Percentiles rank a stretch among this genome's conserved stretches.
phyloP scores from a whole-genome alignment of 495 filamentous ascomycete species.

The Staphylotrichum longicolle region DNA sequence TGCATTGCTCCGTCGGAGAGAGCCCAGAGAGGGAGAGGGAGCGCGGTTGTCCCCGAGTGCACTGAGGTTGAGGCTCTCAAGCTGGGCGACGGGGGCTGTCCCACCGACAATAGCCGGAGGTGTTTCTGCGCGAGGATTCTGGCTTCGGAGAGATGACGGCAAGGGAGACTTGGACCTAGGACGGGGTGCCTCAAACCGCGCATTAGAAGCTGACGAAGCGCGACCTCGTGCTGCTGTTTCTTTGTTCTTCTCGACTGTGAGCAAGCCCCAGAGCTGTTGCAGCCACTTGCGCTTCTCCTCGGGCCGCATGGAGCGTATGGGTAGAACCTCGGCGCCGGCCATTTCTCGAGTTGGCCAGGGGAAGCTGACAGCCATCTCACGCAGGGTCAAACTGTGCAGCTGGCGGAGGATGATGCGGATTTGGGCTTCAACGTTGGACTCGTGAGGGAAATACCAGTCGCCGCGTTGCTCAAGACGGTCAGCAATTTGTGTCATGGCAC shows the following conservation, averaged over 20 bases:
- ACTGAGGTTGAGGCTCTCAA: conserved; percentile 8
- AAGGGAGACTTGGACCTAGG: conserved; percentile 22
- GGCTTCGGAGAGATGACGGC: not conserved
- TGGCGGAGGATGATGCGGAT: conserved; percentile 40
- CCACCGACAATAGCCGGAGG: not conserved
- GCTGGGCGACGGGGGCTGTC: not conserved
- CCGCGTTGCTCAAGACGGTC: conserved; percentile 32
- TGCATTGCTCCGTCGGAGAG: conserved; percentile 27
- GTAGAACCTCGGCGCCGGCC: conserved; percentile 38
- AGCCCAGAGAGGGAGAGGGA: not conserved
- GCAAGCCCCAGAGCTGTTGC: conserved; percentile 29
- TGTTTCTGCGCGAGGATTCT: not conserved
- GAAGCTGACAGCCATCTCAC: conserved; percentile 38
- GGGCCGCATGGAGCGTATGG: conserved; percentile 35
- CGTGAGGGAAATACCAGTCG: conserved; percentile 34
- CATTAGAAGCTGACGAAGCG: conserved; percentile 9
- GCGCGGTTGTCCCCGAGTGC: not conserved
- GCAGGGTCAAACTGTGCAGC: conserved; percentile 30
- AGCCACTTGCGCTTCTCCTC: conserved; percentile 39
- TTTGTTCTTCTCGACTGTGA: conserved; percentile 27
- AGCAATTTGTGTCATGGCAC: conserved; percentile 37
- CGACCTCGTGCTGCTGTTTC: conserved; percentile 12
- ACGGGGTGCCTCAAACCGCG: conserved; percentile 29
- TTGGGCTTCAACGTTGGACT: conserved; percentile 37
- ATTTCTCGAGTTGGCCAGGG: conserved; percentile 40